phyloP scores from a whole-genome alignment of 2,329 filamentous ascomycete species.

The Hypoxylon sp. region DNA sequence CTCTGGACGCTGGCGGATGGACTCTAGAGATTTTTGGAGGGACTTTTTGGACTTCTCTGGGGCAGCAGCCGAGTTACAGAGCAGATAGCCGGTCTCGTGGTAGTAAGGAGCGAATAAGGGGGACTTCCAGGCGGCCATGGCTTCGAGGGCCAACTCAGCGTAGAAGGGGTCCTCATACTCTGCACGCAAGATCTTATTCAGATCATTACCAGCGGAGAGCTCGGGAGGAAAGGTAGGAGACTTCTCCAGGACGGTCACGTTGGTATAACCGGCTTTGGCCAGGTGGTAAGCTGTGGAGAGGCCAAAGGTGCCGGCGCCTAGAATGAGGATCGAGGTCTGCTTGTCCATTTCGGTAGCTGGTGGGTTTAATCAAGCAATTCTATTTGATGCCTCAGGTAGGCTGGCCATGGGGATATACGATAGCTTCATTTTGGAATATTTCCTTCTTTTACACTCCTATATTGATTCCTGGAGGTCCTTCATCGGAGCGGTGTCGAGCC shows the following conservation, averaged over 20 bases:
- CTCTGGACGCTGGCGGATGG: slow-evolving; percentile 58
- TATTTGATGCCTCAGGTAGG: not conserved
- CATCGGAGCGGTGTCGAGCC: slow-evolving; percentile 34
- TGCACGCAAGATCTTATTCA: slow-evolving; percentile 74
- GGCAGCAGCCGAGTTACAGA: slow-evolving; percentile 64
- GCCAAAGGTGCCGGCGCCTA: slow-evolving; percentile 58
- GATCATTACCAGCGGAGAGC: slow-evolving; percentile 70
- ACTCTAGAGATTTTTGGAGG: slow-evolving; percentile 60
- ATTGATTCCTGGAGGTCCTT: slow-evolving; percentile 4
- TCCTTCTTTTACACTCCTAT: slow-evolving; percentile 24
- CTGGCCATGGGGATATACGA: slow-evolving; percentile 1
- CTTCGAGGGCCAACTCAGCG: slow-evolving; percentile 67
- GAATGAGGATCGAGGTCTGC: slow-evolving; percentile 46
- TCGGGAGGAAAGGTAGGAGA: slow-evolving; percentile 55
- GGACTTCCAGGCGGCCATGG: slow-evolving; percentile 66
- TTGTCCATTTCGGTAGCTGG: slow-evolving; percentile 33
- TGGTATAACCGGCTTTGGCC: slow-evolving; percentile 57
- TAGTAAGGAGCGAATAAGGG: slow-evolving; percentile 69
- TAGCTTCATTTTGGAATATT: slow-evolving; percentile 27
- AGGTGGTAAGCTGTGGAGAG: slow-evolving; percentile 61
- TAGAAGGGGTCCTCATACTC: slow-evolving; percentile 73
- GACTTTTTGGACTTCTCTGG: slow-evolving; percentile 64
- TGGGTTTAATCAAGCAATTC: not conserved
- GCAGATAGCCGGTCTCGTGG: slow-evolving; percentile 63
- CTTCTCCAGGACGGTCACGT: slow-evolving; percentile 60